These are phyloP conservation scores for Fraxinus sp. DNA, from an alignment of 305 asterid genomes.

Conservation along the genomic window DNA sequence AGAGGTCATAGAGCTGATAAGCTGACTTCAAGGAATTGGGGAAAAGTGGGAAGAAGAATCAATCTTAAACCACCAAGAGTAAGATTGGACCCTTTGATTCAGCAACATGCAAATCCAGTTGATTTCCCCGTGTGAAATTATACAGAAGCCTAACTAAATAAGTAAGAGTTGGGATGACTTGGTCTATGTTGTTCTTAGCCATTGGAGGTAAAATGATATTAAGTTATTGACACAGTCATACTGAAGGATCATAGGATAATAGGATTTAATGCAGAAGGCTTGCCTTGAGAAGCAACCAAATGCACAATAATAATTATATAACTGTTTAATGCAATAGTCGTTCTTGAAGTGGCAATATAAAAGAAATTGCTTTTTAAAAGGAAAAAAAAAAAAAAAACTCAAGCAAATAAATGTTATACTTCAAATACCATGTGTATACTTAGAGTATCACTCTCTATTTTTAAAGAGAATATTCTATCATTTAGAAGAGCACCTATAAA, in stretches of 20 bases:
- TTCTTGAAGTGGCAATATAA: not conserved
- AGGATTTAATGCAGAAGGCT: not conserved
- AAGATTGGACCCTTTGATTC: not conserved
- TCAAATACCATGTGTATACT: constrained; percentile 10
- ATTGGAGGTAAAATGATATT: constrained; percentile 7
- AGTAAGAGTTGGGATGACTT: constrained; percentile 7
- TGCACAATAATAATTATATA: not conserved
- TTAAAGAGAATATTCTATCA: too few species aligned
- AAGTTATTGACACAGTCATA: not conserved
- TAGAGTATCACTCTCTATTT: too few species aligned
- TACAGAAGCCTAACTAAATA: constrained; percentile 2
- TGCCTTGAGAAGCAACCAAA: not conserved
- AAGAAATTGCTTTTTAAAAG: not conserved
- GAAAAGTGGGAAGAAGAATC: not conserved
- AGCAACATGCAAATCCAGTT: not conserved
- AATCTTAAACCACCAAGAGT: constrained; percentile 5
- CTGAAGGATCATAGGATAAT: not conserved
- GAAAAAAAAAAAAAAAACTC: not conserved
- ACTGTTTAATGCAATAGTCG: not conserved
- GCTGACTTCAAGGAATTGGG: not conserved
- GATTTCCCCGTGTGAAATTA: not conserved
- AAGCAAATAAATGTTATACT: constrained; percentile 6
- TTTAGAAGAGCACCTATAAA: too few species aligned
- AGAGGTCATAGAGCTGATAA: not conserved
- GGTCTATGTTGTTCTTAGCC: not conserved